Base-by-base conservation (phyloP, 805 yeast species). In the Ogataea parapolymorpha region DNA sequence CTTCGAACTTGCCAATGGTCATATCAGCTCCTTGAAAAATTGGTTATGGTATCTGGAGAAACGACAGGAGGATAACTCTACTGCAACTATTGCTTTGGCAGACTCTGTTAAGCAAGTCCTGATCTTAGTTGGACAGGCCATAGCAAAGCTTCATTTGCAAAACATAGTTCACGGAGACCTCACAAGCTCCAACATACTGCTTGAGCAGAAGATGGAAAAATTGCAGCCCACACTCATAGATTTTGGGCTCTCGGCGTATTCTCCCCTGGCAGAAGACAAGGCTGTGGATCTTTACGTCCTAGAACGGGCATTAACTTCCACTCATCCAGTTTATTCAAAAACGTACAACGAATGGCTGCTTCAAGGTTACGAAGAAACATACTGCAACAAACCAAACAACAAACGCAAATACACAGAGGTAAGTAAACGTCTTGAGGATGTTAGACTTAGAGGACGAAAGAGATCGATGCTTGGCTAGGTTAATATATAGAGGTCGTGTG, bases 271-370 rank as follows among this genome's bases (percentile, higher is more conserved):
- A 0, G 99, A 93, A 54, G 98, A 91, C 56, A 89, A 87, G 62
- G 98, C 98, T 3, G 99, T 93, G n/a, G 99, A 93, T 61, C 62
- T 93, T 44, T 93, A 93, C 54, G 98, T 93, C 9, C 65, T 93
- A 45, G 99, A 93, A 62, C 70, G 98, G 54, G 98, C 99, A 0
- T 74, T 93, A 14, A 66, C 79, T 23, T 86, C 96, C 50, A 93
- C 99, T 1, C 99, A 93, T 62, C 91, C 98, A 0, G 71, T 72
- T 5, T 76, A 75, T 54, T 72, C 95, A 2, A 73, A 71, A 1
- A 54, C 60, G 31, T 89, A 89, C 59, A 81, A 77, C 52, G 60
- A 65, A 30, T 82, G 91, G 89, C 54, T 89, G 5, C 63, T 90
- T 46, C 73, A 79, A 41, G 96, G 96, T 0, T 88, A 86, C 54